Base-by-base conservation (phyloP, 306 rosid species). In the Corylus heterophylla region DNA sequence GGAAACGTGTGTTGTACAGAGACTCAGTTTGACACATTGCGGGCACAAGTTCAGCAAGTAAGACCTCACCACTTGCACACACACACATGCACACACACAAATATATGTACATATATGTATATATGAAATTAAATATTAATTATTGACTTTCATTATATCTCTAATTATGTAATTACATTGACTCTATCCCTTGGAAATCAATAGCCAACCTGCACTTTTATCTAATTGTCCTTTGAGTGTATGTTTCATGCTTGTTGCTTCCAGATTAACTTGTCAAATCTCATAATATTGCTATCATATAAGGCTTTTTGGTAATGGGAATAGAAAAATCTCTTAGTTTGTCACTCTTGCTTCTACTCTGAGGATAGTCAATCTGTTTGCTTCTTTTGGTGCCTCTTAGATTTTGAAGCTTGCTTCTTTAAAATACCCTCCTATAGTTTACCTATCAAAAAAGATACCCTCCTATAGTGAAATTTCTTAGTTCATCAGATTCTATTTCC, bases 21-120 rank as follows among this genome's bases (percentile, higher is more conserved):
- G 92, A 18, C 74, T 55, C 98, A 92, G 76, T 94, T 92, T 79
- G 93, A 89, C 51, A 94, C 97, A 54, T 77, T 92, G 80, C 86
- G 98, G 58, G 87, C 71, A 27, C 97, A 94, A 82, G 97, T 89
- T 86, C 98, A 94, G 79, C 98, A 94, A 89, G 97, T 89, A 90
- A 75, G 91, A 70, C 77, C 61, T 3, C 37, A 29, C 70, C 22
- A 62, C 68, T 12, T 17, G 29, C 13, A 4, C 31, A 4, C 70
- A 14, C 4, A 6, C 1, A 64, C 20, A 63, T 2, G 2, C 1
- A 64, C 51, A 67, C 25, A 39, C 20, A 7, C 13, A 66, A 4
- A 44, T 9, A 67, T 17, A 2, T 35, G 20, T 39, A 35, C 14
- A 25, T 25, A 10, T 22, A 58, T 58, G 12, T 8, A 20, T 7